Evolutionary conservation across 2,329 filamentous ascomycete species (phyloP).

Genomic region (Emmonsiellopsis sp.): DNA sequence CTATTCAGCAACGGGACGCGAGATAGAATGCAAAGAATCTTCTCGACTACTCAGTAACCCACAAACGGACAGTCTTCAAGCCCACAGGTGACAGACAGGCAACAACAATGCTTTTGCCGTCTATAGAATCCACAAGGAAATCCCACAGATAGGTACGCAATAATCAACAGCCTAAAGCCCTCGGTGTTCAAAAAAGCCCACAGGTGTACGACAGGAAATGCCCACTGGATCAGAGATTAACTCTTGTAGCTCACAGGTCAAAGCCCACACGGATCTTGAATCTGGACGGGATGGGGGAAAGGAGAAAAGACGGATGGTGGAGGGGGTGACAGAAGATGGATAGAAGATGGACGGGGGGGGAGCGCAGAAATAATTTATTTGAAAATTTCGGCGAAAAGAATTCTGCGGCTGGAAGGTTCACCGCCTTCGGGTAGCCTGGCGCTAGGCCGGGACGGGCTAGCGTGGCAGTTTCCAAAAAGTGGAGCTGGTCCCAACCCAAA

Average conservation of each 20-base stretch:
- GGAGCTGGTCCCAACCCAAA: no score
- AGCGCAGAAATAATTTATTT: conserved; percentile 1
- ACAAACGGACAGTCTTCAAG: conserved; percentile 6
- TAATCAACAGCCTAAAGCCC: conserved; percentile 26
- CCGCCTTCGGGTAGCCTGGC: conserved; percentile 18
- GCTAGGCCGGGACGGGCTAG: background rate
- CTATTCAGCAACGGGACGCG: background rate
- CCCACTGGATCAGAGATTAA: conserved; percentile 13
- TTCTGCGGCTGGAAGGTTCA: conserved; percentile 21
- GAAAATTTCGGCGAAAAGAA: conserved; percentile 11
- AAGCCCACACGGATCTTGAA: conserved; percentile 13
- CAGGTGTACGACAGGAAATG: conserved; percentile 10
- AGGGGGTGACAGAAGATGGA: background rate
- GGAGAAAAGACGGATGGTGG: background rate
- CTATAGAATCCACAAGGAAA: conserved; percentile 32
- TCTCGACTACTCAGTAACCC: conserved; percentile 11
- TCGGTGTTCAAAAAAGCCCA: conserved; percentile 33
- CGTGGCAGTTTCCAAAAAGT: background rate
- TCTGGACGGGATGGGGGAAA: conserved; percentile 2
- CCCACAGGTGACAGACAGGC: conserved; percentile 21
- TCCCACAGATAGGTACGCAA: conserved; percentile 33
- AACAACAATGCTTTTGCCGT: conserved; percentile 26
- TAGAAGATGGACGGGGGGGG: conserved; percentile 11
- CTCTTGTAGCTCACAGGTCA: conserved; percentile 21
- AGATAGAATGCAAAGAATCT: background rate